Base-by-base conservation (phyloP, 768 basidiomycete genomes). In the Piloderma croceum region DNA sequence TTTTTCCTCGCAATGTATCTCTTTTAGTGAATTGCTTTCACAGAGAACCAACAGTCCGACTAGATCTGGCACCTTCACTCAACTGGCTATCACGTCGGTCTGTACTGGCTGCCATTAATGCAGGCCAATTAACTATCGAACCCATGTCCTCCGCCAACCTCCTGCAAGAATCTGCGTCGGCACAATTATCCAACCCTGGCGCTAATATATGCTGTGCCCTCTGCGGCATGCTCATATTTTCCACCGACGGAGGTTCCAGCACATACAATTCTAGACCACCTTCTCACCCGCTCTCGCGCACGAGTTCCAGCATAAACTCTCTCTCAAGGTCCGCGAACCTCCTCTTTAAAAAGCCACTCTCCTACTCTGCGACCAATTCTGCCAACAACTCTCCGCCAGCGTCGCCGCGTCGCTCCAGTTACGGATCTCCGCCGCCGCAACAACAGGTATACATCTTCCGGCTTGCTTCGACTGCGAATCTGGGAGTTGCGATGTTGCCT, bases 11-110 rank as follows among this genome's bases (percentile, higher is more conserved):
- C n/a, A 19, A 42, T 35, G 34, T n/a, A n/a, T n/a, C n/a, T 45
- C 39, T 57, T 41, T 48, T 24, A 12, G 17, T 18, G 34, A 31
- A 32, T n/a, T 2, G 27, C 39, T 20, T 43, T 42, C 43, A 4
- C 58, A 90, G 92, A 18, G 94, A 99, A 51, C 90, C 94, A 1
- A 90, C 92, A 0, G 68, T 96, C 22, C 82, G 96, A 7, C 74
- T 99, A 13, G 96, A 98, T 56, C 67, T 88, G n/a, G 92, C 96
- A 0, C 90, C 93, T 0, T 88, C 91, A 10, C 68, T 99, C 24
- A 92, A 89, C 53, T 98, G 90, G 88, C 71, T 98, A n/a, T 84
- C 86, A 12, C 76, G 92, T 20, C 80, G 91, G 21, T 81, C 81
- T 4, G 84, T 98, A 18, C 71, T 82, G 3, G 64, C 79, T 19